Percentiles rank a stretch among this genome's conserved stretches.
Evolutionary conservation across 441 rosid species (phyloP).

Genomic region (Erodium moschatum): DNA sequence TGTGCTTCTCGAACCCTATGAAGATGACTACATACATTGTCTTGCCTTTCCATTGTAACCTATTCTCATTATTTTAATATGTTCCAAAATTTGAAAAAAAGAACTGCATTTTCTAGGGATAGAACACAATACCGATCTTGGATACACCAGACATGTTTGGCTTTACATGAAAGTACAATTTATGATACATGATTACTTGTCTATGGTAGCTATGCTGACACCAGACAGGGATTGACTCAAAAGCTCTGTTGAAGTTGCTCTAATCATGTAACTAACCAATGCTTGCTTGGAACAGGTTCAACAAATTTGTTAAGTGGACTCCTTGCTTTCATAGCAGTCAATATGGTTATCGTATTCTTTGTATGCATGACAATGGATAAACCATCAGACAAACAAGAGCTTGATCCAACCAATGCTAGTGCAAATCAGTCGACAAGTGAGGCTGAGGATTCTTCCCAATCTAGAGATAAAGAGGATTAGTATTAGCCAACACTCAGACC

Average conservation of each 20-base stretch:
- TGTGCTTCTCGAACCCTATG: not conserved
- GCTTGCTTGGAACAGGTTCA: not conserved
- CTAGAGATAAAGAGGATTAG: conserved; percentile 4
- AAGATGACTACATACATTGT: not conserved
- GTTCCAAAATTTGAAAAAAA: too few species aligned
- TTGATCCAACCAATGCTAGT: not conserved
- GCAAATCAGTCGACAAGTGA: not conserved
- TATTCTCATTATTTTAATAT: too few species aligned
- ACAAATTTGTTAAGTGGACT: conserved; percentile 7
- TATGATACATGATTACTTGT: not conserved
- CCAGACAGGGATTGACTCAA: not conserved
- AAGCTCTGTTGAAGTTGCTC: not conserved
- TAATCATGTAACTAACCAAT: not conserved
- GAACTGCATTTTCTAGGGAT: not conserved
- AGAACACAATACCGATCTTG: not conserved
- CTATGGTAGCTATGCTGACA: not conserved
- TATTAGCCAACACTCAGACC: not conserved
- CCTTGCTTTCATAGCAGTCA: conserved; percentile 7
- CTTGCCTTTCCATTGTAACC: too few species aligned
- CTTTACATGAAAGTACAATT: not conserved
- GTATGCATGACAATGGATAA: conserved; percentile 1
- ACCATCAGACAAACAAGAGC: not conserved
- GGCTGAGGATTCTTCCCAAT: not conserved
- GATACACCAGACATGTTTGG: not conserved
- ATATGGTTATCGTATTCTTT: not conserved